These are phyloP conservation scores for Chloranthus sessilifolius DNA, from an alignment of 164 flowering plant species.

Conservation along the genomic window DNA sequence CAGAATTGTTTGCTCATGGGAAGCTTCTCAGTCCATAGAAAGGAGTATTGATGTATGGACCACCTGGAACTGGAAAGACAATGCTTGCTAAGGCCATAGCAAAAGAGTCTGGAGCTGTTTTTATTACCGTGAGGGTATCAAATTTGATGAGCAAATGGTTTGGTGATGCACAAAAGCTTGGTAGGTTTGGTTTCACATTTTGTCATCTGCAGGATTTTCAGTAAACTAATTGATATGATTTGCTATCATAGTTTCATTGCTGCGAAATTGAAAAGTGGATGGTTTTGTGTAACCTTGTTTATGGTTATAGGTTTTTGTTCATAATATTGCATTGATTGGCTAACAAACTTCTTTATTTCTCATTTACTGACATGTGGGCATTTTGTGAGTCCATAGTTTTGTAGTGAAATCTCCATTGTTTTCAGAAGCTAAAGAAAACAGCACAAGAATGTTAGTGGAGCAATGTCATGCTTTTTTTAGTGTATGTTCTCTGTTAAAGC, in stretches of 20 bases:
- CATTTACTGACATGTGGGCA: neutral
- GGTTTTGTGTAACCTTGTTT: neutral
- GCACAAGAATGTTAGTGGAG: no score
- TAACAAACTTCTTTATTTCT: no score
- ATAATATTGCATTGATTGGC: no score
- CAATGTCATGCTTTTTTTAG: no score
- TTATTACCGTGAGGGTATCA: conserved; percentile 77
- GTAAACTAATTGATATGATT: neutral
- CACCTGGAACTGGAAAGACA: conserved; percentile 22
- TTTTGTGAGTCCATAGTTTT: neutral
- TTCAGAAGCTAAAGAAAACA: no score
- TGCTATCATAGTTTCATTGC: neutral
- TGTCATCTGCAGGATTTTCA: neutral
- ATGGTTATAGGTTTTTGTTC: neutral
- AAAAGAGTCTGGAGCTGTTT: conserved; percentile 86
- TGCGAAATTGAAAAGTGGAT: neutral
- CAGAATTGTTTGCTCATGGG: conserved; percentile 67
- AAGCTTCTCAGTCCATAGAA: conserved; percentile 81
- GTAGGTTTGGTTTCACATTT: conserved; percentile 23
- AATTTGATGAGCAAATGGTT: conserved; percentile 96
- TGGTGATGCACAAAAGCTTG: conserved; percentile 93
- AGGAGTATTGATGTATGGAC: conserved; percentile 59
- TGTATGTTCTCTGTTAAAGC: no score
- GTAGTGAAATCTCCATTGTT: neutral
- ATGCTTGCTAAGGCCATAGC: conserved; percentile 81